Percentiles rank a stretch among this genome's conserved stretches.
Evolutionary conservation across 2,329 filamentous ascomycete genomes (phyloP).

Genomic region (Fusarium sp.): DNA sequence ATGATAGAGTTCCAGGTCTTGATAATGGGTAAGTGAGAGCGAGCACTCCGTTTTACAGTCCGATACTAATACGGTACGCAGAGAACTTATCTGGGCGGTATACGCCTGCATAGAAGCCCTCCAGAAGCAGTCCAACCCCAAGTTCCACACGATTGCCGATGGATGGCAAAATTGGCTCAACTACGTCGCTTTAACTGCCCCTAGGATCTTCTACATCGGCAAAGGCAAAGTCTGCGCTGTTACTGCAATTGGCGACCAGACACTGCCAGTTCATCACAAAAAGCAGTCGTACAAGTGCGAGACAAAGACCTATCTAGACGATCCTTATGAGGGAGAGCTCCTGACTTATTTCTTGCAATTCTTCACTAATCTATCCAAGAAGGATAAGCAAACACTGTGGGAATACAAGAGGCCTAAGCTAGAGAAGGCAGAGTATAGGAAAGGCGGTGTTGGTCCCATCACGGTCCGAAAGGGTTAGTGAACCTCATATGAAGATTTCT

Average conservation of each 20-base stretch:
- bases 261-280: constrained; percentile 47
- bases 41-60: rapidly evolving
- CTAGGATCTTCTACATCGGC: constrained; percentile 55
- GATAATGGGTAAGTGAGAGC: constrained; percentile 54
- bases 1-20: constrained; percentile 55
- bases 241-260: constrained; percentile 54
- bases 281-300: constrained; percentile 56
- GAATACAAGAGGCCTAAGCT: constrained; percentile 55
- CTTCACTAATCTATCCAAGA: constrained; percentile 51
- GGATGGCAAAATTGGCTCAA: constrained; percentile 58
- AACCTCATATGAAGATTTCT: no score
- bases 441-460: constrained; percentile 55
- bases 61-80: neutral
- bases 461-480: constrained; percentile 56
- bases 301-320: constrained; percentile 52
- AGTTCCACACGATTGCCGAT: constrained; percentile 49
- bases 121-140: constrained; percentile 46
- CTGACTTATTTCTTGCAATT: constrained; percentile 59
- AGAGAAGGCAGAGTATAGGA: constrained; percentile 54
- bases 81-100: constrained; percentile 59
- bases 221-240: constrained; percentile 58
- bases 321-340: constrained; percentile 60
- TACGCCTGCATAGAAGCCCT: constrained; percentile 57
- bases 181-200: constrained; percentile 55
- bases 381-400: constrained; percentile 56